Evolutionary conservation across 2,329 filamentous ascomycete genomes (phyloP), one percentile per base, ranked within the genome.

Genomic region (Penicillium sp.): DNA sequence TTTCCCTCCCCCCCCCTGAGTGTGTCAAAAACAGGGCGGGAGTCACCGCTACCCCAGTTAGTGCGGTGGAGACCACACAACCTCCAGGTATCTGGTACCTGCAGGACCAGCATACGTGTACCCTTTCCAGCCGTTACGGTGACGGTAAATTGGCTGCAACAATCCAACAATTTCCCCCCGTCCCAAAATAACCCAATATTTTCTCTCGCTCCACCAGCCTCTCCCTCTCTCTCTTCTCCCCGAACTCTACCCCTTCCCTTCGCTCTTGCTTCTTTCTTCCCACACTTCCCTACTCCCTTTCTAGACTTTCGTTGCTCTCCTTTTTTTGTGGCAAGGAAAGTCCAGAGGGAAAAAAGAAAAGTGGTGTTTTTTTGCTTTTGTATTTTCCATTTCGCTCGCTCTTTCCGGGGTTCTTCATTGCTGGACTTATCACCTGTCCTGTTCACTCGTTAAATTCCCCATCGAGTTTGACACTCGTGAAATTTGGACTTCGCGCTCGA

Each of bases 211-310:
- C 48, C 23, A 24, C 36, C 50, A 53, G 52, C 69, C 60, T 48
- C 55, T 57, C 63, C 44, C 58, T 54, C 56, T 57, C 63, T 55
- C 23, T 11, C 11, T 21, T 10, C 21, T 14, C 23, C 23, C 36
- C 19, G 10, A 21, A 18, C 19, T n/a, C 11, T 13, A 21, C 18
- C 48, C 58, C 58, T 67, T 61, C 56, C 56, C 62, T 64, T 62
- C 55, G 55, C 59, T 60, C 63, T 66, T 60, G 75, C 70, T 57
- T 60, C 53, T 62, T 65, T 65, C 53, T 65, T 64, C 55, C 51
- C 56, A 61, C 39, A 69, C 53, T 54, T 59, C 52, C 62, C 53
- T 54, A 56, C 63, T 55, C 53, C 62, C 61, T 52, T 53, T 56
- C 63, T 55, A 59, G 75, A 70, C 62, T 63, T 56, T 66, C 58